Conservation (phyloP, 2,329 filamentous ascomycete species). For the Beauveria varroae region DNA sequence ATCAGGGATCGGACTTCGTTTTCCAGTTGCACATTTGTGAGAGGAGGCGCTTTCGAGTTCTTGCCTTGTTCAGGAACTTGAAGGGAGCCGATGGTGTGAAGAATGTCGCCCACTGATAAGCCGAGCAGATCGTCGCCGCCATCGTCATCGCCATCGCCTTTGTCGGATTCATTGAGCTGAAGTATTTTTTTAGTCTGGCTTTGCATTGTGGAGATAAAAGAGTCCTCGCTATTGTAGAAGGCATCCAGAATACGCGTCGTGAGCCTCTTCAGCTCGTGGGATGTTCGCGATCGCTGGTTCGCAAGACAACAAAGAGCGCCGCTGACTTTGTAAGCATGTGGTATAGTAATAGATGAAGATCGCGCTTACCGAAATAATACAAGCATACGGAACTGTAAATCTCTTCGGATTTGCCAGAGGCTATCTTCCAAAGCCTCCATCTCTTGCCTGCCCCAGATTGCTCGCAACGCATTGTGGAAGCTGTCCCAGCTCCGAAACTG, state of each 20-base stretch:
- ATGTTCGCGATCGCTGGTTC: neutral
- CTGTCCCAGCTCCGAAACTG: constrained; percentile 1
- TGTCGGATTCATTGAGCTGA: neutral
- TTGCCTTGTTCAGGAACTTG: neutral
- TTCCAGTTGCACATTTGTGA: neutral
- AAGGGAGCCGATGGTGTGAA: neutral
- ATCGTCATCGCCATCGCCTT: neutral
- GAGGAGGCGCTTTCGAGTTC: neutral
- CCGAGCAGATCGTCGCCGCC: neutral
- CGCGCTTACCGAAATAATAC: neutral
- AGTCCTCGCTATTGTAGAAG: neutral
- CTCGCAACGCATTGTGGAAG: neutral
- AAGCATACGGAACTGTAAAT: neutral
- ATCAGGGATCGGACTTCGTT: neutral
- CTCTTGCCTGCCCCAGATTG: neutral
- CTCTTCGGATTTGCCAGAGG: neutral
- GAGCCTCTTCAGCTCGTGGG: neutral
- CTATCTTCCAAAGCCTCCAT: neutral
- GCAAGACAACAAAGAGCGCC: neutral
- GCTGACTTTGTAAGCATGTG: neutral
- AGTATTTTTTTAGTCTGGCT: neutral
- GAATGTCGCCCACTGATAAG: neutral
- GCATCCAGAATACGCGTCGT: neutral
- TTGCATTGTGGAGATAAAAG: neutral
- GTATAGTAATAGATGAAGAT: neutral